Conservation (phyloP, 2,329 filamentous ascomycete genomes). For the Chrysoporthe puriensis region DNA sequence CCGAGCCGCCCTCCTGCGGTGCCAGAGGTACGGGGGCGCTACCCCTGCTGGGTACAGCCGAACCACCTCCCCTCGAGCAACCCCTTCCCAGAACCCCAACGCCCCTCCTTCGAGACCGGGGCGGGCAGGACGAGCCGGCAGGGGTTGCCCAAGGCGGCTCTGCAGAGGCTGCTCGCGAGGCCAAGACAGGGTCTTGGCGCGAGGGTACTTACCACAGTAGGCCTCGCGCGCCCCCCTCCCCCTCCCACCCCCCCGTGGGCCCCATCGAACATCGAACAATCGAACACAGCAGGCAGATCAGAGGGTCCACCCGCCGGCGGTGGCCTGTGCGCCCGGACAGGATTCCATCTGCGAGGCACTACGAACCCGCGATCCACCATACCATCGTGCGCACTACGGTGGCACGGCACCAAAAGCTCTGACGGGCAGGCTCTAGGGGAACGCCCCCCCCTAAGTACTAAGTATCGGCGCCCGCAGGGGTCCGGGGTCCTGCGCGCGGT, state of each 20-base stretch:
- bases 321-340: not conserved
- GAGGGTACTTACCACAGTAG: not conserved
- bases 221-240: not conserved
- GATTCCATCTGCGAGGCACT: too few species aligned
- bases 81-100: constrained; percentile 5
- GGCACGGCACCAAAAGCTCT: too few species aligned
- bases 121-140: not conserved
- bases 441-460: too few species aligned
- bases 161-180: not conserved
- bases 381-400: too few species aligned
- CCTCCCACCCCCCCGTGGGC: not conserved
- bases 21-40: not conserved
- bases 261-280: constrained; percentile 7
- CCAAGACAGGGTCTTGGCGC: not conserved
- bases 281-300: constrained; percentile 3
- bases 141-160: constrained; percentile 3
- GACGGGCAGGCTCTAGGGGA: too few species aligned
- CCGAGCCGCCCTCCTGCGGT: not conserved
- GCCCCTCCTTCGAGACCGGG: constrained; percentile 1
- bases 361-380: not conserved
- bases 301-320: not conserved
- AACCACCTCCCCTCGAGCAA: not conserved
- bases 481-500: too few species aligned
- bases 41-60: not conserved
- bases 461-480: too few species aligned